phyloP scores from a whole-genome alignment of 768 basidiomycete genomes.

The Leccinum incarnatum region DNA sequence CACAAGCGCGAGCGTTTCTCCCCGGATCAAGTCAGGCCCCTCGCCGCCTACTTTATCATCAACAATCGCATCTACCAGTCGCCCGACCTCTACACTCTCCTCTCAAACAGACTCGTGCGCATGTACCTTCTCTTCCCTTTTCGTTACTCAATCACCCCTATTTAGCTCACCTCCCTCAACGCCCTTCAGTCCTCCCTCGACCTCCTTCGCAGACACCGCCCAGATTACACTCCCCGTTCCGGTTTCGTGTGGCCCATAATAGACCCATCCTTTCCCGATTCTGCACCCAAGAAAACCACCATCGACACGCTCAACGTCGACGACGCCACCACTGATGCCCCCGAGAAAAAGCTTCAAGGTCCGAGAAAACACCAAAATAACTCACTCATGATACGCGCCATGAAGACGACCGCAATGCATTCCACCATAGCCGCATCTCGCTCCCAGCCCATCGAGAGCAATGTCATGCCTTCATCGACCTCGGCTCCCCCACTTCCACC shows the following conservation, averaged over 20 bases:
- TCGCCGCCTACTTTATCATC: slow-evolving; percentile 85
- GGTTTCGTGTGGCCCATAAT: slow-evolving; percentile 85
- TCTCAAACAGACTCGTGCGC: slow-evolving; percentile 79
- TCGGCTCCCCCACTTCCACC: slow-evolving; percentile 25
- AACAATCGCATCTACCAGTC: slow-evolving; percentile 88
- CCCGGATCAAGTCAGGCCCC: slow-evolving; percentile 75
- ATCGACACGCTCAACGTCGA: slow-evolving; percentile 27
- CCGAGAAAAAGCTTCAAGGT: slow-evolving; percentile 26
- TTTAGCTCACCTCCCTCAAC: slow-evolving; percentile 64
- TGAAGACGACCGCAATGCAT: slow-evolving; percentile 75
- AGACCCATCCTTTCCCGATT: slow-evolving; percentile 47
- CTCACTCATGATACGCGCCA: slow-evolving; percentile 68
- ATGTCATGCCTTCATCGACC: slow-evolving; percentile 21
- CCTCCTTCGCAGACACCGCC: slow-evolving; percentile 67
- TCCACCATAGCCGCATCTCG: slow-evolving; percentile 52
- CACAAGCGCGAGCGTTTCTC: slow-evolving; percentile 86
- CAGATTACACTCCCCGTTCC: slow-evolving; percentile 79
- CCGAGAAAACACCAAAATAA: slow-evolving; percentile 66
- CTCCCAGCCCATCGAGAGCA: slow-evolving; percentile 30
- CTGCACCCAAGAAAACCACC: slow-evolving; percentile 40
- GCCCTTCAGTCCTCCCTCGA: slow-evolving; percentile 77
- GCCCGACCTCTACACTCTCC: slow-evolving; percentile 78
- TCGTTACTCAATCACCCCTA: background rate
- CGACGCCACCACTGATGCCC: slow-evolving; percentile 17
- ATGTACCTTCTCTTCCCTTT: background rate